Percentiles rank a stretch among this genome's conserved stretches.
These are phyloP conservation scores for Circinella minor DNA, from an alignment of 371 early-diverging fungal genomes.

Conservation along the genomic window DNA sequence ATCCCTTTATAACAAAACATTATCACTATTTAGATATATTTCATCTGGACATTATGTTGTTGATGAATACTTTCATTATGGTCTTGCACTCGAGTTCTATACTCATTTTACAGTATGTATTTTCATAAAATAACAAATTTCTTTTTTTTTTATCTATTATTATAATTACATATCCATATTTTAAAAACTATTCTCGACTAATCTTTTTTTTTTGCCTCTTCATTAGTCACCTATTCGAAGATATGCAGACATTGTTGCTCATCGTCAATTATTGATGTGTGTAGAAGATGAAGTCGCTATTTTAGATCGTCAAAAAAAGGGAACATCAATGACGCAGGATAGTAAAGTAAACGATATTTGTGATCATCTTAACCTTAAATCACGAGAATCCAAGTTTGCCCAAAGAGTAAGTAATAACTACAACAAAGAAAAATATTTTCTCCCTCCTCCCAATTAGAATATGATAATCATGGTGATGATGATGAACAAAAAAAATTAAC, in stretches of 20 bases:
- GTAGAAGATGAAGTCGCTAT: slow-evolving; percentile 33
- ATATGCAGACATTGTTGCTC: slow-evolving; percentile 98
- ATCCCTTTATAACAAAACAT: not conserved
- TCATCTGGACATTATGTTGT: slow-evolving; percentile 58
- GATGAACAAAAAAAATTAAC: not conserved
- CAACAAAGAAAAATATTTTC: not conserved
- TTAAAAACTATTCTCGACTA: too few species aligned
- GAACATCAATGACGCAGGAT: slow-evolving; percentile 45
- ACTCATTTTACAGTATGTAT: slow-evolving; percentile 90
- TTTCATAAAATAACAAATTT: too few species aligned
- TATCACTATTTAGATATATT: slow-evolving; percentile 44
- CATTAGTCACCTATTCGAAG: slow-evolving; percentile 94
- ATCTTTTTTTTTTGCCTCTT: not conserved
- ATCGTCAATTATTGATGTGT: slow-evolving; percentile 76
- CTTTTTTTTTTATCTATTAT: too few species aligned
- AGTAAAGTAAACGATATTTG: slow-evolving; percentile 57
- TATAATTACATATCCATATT: too few species aligned
- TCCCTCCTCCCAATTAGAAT: not conserved
- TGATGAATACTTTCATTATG: slow-evolving; percentile 78
- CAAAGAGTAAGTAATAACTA: slow-evolving; percentile 49
- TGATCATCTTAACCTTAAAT: slow-evolving; percentile 67
- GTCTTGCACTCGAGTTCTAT: slow-evolving; percentile 85
- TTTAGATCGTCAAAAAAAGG: slow-evolving; percentile 15
- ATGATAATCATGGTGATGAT: not conserved
- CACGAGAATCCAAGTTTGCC: slow-evolving; percentile 76